Evolutionary conservation across 257 asterid genomes (phyloP).

Genomic region (Capsicum rhomboideum): DNA sequence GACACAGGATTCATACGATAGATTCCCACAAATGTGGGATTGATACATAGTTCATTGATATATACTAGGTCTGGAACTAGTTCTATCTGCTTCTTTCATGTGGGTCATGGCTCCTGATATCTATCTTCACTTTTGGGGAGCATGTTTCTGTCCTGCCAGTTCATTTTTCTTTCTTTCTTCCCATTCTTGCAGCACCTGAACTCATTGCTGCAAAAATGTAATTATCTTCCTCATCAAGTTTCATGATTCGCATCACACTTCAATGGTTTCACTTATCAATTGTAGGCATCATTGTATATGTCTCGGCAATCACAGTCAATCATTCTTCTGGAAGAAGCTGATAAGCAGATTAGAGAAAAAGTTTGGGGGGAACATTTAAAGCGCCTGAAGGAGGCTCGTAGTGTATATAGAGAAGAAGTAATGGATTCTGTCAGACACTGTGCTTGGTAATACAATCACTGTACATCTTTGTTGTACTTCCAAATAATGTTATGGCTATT

Average conservation of each 20-base stretch:
- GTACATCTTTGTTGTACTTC: background rate
- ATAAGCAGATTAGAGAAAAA: conserved; percentile 74
- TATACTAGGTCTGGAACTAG: background rate
- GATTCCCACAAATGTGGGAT: background rate
- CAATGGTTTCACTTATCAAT: background rate
- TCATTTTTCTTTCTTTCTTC: background rate
- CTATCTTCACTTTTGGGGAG: background rate
- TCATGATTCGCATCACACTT: background rate
- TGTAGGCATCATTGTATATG: conserved; percentile 79
- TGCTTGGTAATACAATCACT: conserved; percentile 56
- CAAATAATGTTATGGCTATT: background rate
- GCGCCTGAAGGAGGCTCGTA: conserved; percentile 83
- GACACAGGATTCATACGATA: background rate
- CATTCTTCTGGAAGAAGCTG: conserved; percentile 80
- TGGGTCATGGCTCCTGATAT: background rate
- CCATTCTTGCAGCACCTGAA: background rate
- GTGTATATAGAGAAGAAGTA: conserved; percentile 72
- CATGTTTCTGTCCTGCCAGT: background rate
- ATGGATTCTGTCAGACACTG: conserved; percentile 92
- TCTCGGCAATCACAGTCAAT: conserved; percentile 73
- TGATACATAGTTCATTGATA: background rate
- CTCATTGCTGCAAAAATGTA: background rate
- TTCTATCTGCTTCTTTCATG: background rate
- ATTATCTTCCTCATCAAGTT: background rate
- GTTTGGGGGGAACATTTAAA: conserved; percentile 61